Evolutionary conservation across 371 early-diverging fungal genomes (phyloP), one percentile per base, ranked within the genome.

Genomic region (Cokeromyces recurvatus): DNA sequence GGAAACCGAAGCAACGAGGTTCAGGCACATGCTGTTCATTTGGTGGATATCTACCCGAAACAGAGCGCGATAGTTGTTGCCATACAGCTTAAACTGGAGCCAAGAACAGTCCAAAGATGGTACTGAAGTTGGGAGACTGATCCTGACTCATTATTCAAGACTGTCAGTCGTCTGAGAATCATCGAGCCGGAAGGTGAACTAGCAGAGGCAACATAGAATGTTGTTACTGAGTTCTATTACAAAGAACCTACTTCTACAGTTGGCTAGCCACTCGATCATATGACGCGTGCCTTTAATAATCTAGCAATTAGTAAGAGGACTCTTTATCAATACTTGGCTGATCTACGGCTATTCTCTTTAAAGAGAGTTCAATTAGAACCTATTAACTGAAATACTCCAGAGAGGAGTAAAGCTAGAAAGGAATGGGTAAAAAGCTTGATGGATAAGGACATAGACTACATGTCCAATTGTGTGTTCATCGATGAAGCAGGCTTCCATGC

Each of bases 401-500:
- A 48, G 22, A 47, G 20, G 35, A 31, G 41, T 2, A 41, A 49
- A 35, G 24, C 29, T 14, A 49, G 29, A 27, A 27, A 27, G 11
- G 29, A 7, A 11, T 27, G 29, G 29, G 29, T 27, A 11, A 11
- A 27, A 11, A 27, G 11, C 5, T 5, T 11, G 7, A 7, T 27
- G 11, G 7, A 5, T 7, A 27, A 7, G 29, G 50, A 27, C 20
- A 43, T 27, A 50, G 53, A 54, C 47, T 44, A 24, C 35, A 46
- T 48, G 48, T 15, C 39, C 44, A 51, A 43, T n/a, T 51, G 51
- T 38, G 32, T 43, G 8, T 51, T 51, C 16, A 32, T 45, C 15
- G 55, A 59, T 20, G 44, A 59, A 40, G 32, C 51, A 19, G 51
- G 41, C 4, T 54, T 59, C 22, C 32, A 49, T 19, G 37, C 37